These are phyloP conservation scores for Colletotrichum scovillei DNA, from an alignment of 2,329 filamentous ascomycete species.

Conservation along the genomic window DNA sequence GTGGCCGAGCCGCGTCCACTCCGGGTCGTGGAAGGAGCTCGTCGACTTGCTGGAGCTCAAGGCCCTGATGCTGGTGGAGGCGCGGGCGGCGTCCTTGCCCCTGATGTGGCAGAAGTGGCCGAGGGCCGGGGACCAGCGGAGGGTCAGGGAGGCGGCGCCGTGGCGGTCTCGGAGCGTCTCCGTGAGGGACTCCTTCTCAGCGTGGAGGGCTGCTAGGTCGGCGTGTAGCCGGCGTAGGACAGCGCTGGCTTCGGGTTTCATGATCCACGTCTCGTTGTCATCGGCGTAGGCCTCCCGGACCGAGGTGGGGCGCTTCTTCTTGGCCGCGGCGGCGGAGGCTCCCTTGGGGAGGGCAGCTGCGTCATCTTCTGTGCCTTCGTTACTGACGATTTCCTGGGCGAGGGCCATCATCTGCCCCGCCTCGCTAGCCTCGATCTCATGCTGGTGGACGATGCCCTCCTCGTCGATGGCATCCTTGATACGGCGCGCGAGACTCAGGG, in stretches of 20 bases:
- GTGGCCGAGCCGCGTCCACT: constrained; percentile 86
- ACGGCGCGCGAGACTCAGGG: constrained; percentile 73
- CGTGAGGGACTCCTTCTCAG: constrained; percentile 71
- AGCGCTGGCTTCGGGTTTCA: constrained; percentile 76
- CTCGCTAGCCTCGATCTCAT: constrained; percentile 79
- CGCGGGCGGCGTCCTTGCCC: constrained; percentile 75
- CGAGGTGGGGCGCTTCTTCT: constrained; percentile 57
- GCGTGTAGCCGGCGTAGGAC: constrained; percentile 75
- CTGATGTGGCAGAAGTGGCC: constrained; percentile 94
- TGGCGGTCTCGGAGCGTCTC: constrained; percentile 71
- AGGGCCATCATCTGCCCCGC: constrained; percentile 77
- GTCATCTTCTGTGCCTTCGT: constrained; percentile 72
- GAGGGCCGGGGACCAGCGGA: constrained; percentile 88
- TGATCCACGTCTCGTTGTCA: constrained; percentile 71
- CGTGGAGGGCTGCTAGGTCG: constrained; percentile 69
- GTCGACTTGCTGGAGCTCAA: constrained; percentile 87
- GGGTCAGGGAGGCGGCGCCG: constrained; percentile 72
- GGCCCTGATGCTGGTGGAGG: constrained; percentile 51
- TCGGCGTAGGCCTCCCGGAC: constrained; percentile 69
- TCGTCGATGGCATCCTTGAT: constrained; percentile 90
- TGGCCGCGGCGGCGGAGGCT: constrained; percentile 38
- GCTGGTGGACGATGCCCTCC: constrained; percentile 85
- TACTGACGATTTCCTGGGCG: constrained; percentile 76
- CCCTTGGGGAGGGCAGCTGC: constrained; percentile 66
- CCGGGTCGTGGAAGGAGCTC: constrained; percentile 82